These are phyloP conservation scores for Vitellaria paradoxa DNA, from an alignment of 179 eudicot species.

Conservation along the genomic window DNA sequence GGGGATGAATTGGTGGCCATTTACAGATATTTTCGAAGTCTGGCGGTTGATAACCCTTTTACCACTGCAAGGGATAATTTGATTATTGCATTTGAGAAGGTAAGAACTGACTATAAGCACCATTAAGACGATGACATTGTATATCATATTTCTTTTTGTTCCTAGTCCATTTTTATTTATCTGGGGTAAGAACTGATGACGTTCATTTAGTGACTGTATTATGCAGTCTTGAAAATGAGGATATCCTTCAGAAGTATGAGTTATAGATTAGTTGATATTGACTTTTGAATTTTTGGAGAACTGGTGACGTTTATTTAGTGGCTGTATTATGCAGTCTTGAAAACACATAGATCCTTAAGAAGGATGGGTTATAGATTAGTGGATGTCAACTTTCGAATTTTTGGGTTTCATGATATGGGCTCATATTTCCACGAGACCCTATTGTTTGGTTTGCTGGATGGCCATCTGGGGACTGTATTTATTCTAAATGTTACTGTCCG, in stretches of 20 bases:
- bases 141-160: background rate
- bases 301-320: no score
- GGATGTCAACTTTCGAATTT: no score
- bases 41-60: conserved; percentile 85
- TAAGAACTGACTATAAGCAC: conserved; percentile 18
- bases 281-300: background rate
- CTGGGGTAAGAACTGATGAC: background rate
- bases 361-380: no score
- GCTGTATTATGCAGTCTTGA: no score
- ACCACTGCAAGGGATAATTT: conserved; percentile 91
- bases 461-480: no score
- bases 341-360: no score
- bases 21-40: conserved; percentile 91
- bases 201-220: background rate
- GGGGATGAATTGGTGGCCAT: conserved; percentile 75
- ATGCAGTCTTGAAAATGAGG: background rate
- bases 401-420: no score
- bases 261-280: background rate
- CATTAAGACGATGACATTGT: background rate
- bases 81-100: conserved; percentile 95
- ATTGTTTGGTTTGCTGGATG: no score
- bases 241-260: background rate
- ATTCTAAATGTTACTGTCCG: no score
- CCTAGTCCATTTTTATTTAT: background rate
- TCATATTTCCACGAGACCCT: no score